These are phyloP conservation scores for Chaetomiaceae sp. DNA, from an alignment of 2,329 filamentous ascomycete species.

Conservation along the genomic window DNA sequence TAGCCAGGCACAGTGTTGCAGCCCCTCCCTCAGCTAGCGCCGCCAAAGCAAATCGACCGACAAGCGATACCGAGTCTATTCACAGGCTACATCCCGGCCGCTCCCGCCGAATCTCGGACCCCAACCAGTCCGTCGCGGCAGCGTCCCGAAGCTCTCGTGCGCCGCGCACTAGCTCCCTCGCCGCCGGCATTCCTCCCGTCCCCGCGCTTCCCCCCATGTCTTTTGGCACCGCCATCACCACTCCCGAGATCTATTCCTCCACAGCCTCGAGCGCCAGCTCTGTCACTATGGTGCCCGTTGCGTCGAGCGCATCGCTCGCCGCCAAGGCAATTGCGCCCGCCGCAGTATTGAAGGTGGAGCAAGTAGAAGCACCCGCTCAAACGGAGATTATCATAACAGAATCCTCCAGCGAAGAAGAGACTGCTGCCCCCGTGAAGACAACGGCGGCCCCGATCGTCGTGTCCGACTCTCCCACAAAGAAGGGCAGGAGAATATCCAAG, in stretches of 20 bases:
- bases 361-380: not conserved
- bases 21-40: constrained; percentile 1
- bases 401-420: constrained; percentile 10
- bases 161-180: constrained; percentile 13
- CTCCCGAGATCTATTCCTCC: constrained; percentile 14
- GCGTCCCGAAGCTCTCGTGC: constrained; percentile 10
- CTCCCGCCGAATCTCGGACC: constrained; percentile 23
- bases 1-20: constrained; percentile 18
- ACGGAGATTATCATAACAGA: constrained; percentile 6
- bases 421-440: not conserved
- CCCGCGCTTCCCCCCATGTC: constrained; percentile 23
- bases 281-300: constrained; percentile 19
- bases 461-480: constrained; percentile 4
- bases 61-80: constrained; percentile 20
- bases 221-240: constrained; percentile 20
- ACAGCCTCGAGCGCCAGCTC: constrained; percentile 21
- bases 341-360: constrained; percentile 3
- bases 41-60: constrained; percentile 8
- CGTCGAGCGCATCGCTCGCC: constrained; percentile 20
- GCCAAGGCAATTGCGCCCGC: constrained; percentile 9
- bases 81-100: constrained; percentile 28
- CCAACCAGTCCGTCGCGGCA: constrained; percentile 13
- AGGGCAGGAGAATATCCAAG: constrained; percentile 21
- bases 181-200: constrained; percentile 27
- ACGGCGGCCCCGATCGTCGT: not conserved